Percentiles rank a stretch among this genome's conserved stretches.
Conservation (phyloP, 352 stramenopile genomes). For the Peronosclerospora sorghi region DNA sequence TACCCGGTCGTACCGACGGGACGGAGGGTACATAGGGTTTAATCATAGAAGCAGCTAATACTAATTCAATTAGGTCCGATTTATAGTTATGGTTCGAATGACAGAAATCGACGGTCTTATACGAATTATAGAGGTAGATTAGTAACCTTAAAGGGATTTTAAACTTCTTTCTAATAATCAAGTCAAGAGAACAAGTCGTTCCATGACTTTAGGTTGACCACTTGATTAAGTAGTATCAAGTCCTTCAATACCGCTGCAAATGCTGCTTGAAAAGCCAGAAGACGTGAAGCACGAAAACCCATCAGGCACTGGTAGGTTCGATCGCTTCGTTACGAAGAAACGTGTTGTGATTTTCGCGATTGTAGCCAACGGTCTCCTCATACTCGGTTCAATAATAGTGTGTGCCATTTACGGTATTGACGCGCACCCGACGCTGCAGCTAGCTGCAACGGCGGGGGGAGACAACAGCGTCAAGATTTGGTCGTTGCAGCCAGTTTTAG, state of each 20-base stretch:
- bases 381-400: constrained; percentile 16
- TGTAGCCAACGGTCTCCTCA: background rate
- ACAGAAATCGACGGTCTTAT: too few species aligned
- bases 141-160: too few species aligned
- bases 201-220: too few species aligned
- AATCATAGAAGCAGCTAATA: too few species aligned
- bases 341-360: constrained; percentile 1
- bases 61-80: too few species aligned
- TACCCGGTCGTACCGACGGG: too few species aligned
- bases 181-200: too few species aligned
- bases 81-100: too few species aligned
- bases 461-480: constrained; percentile 81
- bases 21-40: too few species aligned
- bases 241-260: constrained; percentile 13
- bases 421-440: constrained; percentile 53
- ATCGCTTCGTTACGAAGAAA: background rate
- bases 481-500: constrained; percentile 30
- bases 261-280: constrained; percentile 77
- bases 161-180: too few species aligned
- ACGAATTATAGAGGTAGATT: too few species aligned
- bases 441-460: constrained; percentile 73
- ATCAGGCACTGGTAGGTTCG: constrained; percentile 37
- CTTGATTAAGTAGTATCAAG: background rate
- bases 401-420: constrained; percentile 81
- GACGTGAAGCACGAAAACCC: constrained; percentile 68